Evolutionary conservation across 345 rosid species (phyloP), one percentile per base, ranked within the genome.

Genomic region (Barbarea vulgaris): DNA sequence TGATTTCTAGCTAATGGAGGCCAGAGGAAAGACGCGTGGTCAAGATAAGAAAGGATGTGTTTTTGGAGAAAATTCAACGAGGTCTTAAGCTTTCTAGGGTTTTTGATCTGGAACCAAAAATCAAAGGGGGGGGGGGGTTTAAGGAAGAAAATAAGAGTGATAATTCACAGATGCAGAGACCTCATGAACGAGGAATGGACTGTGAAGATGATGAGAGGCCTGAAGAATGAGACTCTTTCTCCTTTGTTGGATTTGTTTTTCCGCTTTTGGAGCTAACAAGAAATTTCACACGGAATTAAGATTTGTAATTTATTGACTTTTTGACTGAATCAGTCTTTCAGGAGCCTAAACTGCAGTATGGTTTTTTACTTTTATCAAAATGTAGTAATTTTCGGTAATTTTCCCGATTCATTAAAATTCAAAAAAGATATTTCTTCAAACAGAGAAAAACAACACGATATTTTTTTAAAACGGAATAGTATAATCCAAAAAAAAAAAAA

Each of bases 191-290:
- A 39, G 30, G 36, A 47, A 62, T 33, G 12, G 39, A 56, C 9
- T 70, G 27, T 44, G 77, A 39, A 62, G 53, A 9, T 1, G 21
- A 44, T 13, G 21, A 24, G 22, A 67, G 79, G 69, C 74, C 24
- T 66, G 42, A 51, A 60, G 56, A 76, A 33, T 62, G 65, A 62
- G 80, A 61, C 64, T 69, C 69, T 64, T 65, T 65, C 57, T 74
- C 30, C n/a, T 12, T 65, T 33, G 3, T n/a, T 46, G 33, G 58
- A 34, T 66, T 67, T 50, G 58, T 47, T 57, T 57, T 66, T 64
- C 59, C 67, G 17, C n/a, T 34, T 51, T 53, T 44, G 57, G 57
- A 54, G 64, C 70, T 53, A 53, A 69, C 57, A 17, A 52, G 69
- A 62, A 53, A 31, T 15, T 64, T 64, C 50, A 19, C 37, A 55